A percentile compares a stretch with the other conserved stretches of the same genome.
These are phyloP conservation scores for Trichoderma sp. DNA, from an alignment of 2,329 filamentous ascomycete species.

Conservation along the genomic window DNA sequence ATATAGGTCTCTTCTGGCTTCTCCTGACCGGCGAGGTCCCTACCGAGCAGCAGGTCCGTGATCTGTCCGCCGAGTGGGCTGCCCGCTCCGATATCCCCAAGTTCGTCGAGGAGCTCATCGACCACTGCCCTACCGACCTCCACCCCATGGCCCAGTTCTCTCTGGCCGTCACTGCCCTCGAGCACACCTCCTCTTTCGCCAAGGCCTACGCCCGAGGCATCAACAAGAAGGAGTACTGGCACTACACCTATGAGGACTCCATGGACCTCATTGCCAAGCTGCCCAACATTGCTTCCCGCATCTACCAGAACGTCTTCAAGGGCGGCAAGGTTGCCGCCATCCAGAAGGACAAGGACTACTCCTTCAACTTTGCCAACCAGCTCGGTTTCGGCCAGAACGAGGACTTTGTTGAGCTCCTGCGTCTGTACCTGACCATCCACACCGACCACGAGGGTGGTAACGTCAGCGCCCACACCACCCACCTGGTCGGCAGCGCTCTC, in stretches of 20 bases:
- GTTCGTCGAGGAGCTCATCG: conserved; percentile 98
- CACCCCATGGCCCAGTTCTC: conserved; percentile 99
- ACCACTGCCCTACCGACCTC: conserved; percentile 97
- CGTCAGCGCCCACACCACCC: conserved; percentile 97
- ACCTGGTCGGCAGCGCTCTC: conserved; percentile 94
- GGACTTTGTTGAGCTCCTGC: conserved; percentile 98
- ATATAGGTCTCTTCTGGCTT: conserved; percentile 93
- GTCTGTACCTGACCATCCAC: conserved; percentile 99
- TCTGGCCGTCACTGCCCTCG: conserved; percentile 93
- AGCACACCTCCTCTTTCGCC: conserved; percentile 96
- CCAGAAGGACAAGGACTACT: conserved; percentile 99
- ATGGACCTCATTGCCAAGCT: conserved; percentile 99
- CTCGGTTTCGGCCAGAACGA: conserved; percentile 93
- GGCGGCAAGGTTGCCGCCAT: conserved; percentile 95
- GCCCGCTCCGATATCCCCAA: conserved; percentile 96
- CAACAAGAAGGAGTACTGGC: conserved; percentile 99
- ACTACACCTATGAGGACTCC: conserved; percentile 98
- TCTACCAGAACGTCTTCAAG: conserved; percentile 99
- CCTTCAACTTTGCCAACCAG: conserved; percentile 99
- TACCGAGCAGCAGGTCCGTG: conserved; percentile 96
- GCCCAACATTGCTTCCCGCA: conserved; percentile 94
- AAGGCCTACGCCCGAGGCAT: conserved; percentile 99
- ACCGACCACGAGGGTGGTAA: conserved; percentile 99
- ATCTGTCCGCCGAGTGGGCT: conserved; percentile 98
- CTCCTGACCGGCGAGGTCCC: conserved; percentile 97